phyloP scores from a whole-genome alignment of 371 early-diverging fungal genomes.

The Mortierella sp. region DNA sequence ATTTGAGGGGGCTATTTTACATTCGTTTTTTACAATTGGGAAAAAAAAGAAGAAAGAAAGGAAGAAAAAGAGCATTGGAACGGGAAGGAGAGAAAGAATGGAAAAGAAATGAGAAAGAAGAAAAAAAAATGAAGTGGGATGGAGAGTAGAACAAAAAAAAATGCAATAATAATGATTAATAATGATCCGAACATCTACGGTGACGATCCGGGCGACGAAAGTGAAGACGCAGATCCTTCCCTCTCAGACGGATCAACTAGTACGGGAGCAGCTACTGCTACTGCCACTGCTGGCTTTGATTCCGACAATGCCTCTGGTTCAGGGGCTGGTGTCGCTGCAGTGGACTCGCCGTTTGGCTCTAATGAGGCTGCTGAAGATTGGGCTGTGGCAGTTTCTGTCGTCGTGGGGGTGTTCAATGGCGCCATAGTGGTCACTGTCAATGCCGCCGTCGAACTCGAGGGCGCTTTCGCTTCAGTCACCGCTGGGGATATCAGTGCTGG shows the following conservation, averaged over 20 bases:
- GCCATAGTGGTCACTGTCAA: not conserved
- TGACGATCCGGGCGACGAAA: slow-evolving; percentile 21
- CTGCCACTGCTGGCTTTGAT: not conserved
- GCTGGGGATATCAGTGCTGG: not conserved
- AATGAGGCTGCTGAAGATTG: not conserved
- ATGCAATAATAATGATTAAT: not conserved
- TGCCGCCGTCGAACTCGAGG: no score
- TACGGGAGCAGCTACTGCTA: not conserved
- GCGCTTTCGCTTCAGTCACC: not conserved
- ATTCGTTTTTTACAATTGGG: slow-evolving; percentile 2
- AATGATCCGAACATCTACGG: slow-evolving; percentile 1
- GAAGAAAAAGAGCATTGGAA: not conserved
- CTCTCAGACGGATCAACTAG: not conserved
- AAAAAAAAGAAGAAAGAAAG: not conserved
- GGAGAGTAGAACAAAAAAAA: not conserved
- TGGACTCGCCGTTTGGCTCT: not conserved
- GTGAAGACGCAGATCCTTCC: slow-evolving; percentile 14
- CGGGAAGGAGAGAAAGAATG: not conserved
- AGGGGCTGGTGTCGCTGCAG: not conserved
- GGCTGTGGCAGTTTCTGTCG: not conserved
- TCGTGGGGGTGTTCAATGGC: not conserved
- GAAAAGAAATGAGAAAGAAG: no score
- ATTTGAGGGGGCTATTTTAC: not conserved
- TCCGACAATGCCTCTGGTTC: not conserved
- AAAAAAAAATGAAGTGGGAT: not conserved